A percentile compares a stretch with the other conserved stretches of the same genome.
phyloP scores from a whole-genome alignment of 2,329 filamentous ascomycete genomes.

The Pseudonectria buxi region DNA sequence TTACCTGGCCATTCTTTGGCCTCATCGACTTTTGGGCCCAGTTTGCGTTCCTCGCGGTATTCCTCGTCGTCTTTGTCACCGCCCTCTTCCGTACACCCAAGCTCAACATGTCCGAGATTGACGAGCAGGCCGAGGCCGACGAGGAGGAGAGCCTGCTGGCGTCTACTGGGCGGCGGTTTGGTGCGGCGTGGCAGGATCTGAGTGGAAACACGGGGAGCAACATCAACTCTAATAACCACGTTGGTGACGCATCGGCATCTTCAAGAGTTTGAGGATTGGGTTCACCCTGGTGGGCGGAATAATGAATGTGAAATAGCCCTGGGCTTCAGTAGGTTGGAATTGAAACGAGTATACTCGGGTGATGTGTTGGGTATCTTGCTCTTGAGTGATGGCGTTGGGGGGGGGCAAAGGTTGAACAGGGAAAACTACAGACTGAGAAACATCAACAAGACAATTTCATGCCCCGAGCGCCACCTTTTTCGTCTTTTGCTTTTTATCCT shows the following conservation, averaged over 20 bases:
- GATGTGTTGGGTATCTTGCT: too few species aligned
- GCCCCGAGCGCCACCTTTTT: conserved; percentile 32
- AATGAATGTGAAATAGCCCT: too few species aligned
- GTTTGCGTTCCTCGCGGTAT: conserved; percentile 81
- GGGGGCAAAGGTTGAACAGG: too few species aligned
- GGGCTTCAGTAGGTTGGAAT: too few species aligned
- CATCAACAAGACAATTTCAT: conserved; percentile 7
- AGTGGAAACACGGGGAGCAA: conserved; percentile 43
- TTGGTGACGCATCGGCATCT: too few species aligned
- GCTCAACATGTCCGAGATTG: conserved; percentile 68
- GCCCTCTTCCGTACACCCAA: conserved; percentile 74
- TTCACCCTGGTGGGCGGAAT: too few species aligned
- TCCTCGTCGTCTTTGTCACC: conserved; percentile 72
- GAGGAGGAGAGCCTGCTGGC: conserved; percentile 91
- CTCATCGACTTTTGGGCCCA: conserved; percentile 94
- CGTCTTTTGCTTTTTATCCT: conserved; percentile 27
- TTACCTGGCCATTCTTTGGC: conserved; percentile 95
- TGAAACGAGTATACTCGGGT: too few species aligned
- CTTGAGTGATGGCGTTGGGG: too few species aligned
- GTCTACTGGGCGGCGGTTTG: conserved; percentile 72
- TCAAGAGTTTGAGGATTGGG: too few species aligned
- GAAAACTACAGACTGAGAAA: too few species aligned
- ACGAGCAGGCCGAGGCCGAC: conserved; percentile 83
- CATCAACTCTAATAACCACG: too few species aligned
- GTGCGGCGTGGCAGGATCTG: conserved; percentile 84